Evolutionary conservation across 2,329 filamentous ascomycete species (phyloP), one percentile per base, ranked within the genome.

Genomic region (Colletotrichum falcatum): DNA sequence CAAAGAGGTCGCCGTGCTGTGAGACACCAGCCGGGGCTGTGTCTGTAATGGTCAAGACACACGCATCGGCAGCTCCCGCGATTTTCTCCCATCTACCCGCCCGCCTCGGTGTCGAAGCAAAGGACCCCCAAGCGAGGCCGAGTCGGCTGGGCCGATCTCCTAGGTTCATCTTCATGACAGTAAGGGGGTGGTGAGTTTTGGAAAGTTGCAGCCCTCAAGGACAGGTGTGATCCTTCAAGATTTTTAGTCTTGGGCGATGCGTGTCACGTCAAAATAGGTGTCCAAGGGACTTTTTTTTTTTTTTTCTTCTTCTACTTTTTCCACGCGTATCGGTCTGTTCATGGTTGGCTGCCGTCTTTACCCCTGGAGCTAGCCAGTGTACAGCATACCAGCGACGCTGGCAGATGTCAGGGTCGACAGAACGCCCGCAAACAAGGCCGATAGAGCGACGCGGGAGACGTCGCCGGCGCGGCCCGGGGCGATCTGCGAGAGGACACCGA

Each of bases 361-460:
- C 8, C 8, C 59, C n/a, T 30, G 33, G 7, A 44, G 26, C 48
- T 48, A 70, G 9, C 67, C 67, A 2, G 67, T 70, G 51, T 70
- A 70, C 39, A 70, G 37, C 63, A 67, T 70, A 1, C 67, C 67
- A 11, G 67, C 67, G 18, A 70, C 67, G 20, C 67, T 70, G 8
- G 67, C 67, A 1, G 67, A 70, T 1, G 63, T 70, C 51, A 70
- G n/a, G 33, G 67, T 70, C 20, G 67, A 70, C 42, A 70, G 30
- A 20, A 70, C 65, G n/a, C 67, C 67, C 5, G 67, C 56, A 12
- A 70, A 70, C 42, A 70, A 39, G 3, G 67, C 67, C 33, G 67
- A 67, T 28, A 70, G 30, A 35, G 67, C 67, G 16, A 70, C 67
- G 12, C 55, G 65, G 2, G 67, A 70, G 18, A 70, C 67, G 5